phyloP scores from a whole-genome alignment of 208 protist species.

The Endotrypanum monterogeii region DNA sequence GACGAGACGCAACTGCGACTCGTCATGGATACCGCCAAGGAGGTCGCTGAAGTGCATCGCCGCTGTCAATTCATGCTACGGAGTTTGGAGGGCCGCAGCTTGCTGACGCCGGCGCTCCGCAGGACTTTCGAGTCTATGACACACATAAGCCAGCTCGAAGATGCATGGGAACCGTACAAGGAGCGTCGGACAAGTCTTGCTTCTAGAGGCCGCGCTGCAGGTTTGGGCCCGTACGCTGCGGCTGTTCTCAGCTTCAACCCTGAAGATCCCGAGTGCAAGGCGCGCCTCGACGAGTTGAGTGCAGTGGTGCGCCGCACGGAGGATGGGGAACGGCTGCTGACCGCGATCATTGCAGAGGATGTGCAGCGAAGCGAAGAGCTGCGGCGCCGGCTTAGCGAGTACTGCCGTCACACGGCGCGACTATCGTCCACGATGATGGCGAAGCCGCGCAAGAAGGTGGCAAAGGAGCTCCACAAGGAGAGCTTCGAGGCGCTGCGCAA shows the following conservation, averaged over 20 bases:
- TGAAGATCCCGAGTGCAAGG: conserved; percentile 9
- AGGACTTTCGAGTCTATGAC: conserved; percentile 46
- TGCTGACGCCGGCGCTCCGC: conserved; percentile 65
- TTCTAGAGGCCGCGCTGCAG: conserved; percentile 68
- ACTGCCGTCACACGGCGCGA: conserved; percentile 37
- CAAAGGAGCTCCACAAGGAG: conserved; percentile 59
- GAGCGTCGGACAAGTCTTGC: conserved; percentile 75
- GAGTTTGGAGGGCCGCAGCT: conserved; percentile 61
- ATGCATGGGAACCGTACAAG: conserved; percentile 87
- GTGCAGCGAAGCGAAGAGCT: conserved; percentile 60
- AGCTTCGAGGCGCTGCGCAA: conserved; percentile 54
- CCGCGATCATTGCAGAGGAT: conserved; percentile 69
- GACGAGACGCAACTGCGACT: conserved; percentile 59
- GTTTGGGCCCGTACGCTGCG: conserved; percentile 55
- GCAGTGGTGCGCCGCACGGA: conserved; percentile 29
- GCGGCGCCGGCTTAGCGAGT: conserved; percentile 41
- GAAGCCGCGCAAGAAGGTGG: conserved; percentile 62
- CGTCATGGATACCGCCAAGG: conserved; percentile 68
- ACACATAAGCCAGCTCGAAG: conserved; percentile 80
- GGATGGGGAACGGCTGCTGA: conserved; percentile 57
- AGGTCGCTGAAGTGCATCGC: conserved; percentile 72
- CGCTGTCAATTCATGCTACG: conserved; percentile 81
- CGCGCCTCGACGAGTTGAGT: conserved; percentile 35
- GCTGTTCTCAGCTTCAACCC: conserved; percentile 41
- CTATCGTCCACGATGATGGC: conserved; percentile 42